These are phyloP conservation scores for Xylaria intraflava DNA, from an alignment of 495 filamentous ascomycete species.

Conservation along the genomic window DNA sequence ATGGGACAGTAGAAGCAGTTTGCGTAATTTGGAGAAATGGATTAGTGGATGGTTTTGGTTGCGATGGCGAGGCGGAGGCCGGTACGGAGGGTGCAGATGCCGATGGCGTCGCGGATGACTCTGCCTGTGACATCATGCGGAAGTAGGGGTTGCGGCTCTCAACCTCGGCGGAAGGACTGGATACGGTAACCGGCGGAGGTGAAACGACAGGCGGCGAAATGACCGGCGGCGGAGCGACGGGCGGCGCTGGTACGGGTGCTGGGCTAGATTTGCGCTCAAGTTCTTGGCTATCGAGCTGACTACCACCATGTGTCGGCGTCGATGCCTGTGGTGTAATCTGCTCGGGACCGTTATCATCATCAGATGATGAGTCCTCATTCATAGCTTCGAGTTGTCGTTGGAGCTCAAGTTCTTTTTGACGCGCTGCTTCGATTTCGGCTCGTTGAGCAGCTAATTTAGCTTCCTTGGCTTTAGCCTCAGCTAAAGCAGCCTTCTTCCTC, in stretches of 20 bases:
- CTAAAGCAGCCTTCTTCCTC: constrained; percentile 77
- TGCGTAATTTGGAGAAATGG: constrained; percentile 89
- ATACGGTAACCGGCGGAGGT: constrained; percentile 32
- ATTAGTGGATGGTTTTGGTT: constrained; percentile 65
- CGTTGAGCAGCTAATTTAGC: constrained; percentile 74
- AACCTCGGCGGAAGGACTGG: constrained; percentile 42
- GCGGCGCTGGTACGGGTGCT: constrained; percentile 38
- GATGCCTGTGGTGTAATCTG: constrained; percentile 76
- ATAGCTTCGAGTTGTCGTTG: constrained; percentile 80
- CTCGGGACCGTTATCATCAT: constrained; percentile 82
- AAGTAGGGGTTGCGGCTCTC: constrained; percentile 49
- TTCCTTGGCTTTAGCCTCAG: constrained; percentile 85
- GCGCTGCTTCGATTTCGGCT: constrained; percentile 86
- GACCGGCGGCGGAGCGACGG: constrained; percentile 33
- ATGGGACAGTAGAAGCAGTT: constrained; percentile 25
- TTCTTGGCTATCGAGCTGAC: constrained; percentile 47
- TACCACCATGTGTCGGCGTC: constrained; percentile 60
- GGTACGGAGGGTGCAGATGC: constrained; percentile 37
- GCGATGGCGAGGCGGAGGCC: constrained; percentile 27
- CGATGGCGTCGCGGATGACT: constrained; percentile 40
- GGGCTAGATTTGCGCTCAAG: constrained; percentile 45
- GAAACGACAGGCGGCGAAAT: constrained; percentile 35
- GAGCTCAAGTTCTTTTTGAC: constrained; percentile 79
- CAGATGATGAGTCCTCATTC: constrained; percentile 68
- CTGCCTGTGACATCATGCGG: constrained; percentile 46